A percentile compares a stretch with the other conserved stretches of the same genome.
These are phyloP conservation scores for Verticillium klebahnii DNA, from an alignment of 2,329 filamentous ascomycete genomes.

Conservation along the genomic window DNA sequence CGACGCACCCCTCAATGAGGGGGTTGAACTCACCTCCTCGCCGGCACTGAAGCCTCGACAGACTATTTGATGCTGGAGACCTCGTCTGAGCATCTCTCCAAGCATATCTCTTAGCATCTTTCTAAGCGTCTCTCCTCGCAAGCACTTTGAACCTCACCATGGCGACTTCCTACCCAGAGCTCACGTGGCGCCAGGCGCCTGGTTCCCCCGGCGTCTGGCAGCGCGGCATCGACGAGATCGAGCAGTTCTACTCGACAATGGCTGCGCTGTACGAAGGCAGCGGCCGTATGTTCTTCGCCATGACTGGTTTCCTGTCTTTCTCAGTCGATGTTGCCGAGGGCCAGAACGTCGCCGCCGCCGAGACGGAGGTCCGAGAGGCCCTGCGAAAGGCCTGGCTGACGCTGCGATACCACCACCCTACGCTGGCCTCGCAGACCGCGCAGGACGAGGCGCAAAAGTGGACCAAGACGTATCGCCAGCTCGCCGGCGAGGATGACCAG, in stretches of 20 bases:
- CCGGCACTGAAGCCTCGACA: too few species aligned
- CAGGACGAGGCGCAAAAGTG: conserved; percentile 17
- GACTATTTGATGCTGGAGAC: too few species aligned
- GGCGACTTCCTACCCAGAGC: not conserved
- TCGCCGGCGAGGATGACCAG: conserved; percentile 5
- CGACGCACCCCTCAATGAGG: too few species aligned
- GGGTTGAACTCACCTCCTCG: too few species aligned
- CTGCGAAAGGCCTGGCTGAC: conserved; percentile 27
- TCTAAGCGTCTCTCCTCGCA: too few species aligned
- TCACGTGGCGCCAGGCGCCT: conserved; percentile 19
- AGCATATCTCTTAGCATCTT: too few species aligned
- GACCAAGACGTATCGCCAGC: conserved; percentile 20
- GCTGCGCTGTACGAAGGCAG: conserved; percentile 27
- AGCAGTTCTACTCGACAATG: conserved; percentile 33
- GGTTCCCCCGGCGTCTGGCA: conserved; percentile 22
- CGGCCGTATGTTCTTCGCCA: conserved; percentile 30
- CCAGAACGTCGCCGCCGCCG: not conserved
- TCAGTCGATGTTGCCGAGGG: conserved; percentile 10
- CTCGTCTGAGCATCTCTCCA: too few species aligned
- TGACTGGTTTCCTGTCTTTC: conserved; percentile 32
- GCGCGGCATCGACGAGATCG: conserved; percentile 33
- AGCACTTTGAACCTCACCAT: not conserved
- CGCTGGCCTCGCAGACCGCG: conserved; percentile 22
- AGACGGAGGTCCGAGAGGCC: conserved; percentile 19
- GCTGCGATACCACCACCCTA: conserved; percentile 26